Conservation (phyloP, 2,329 filamentous ascomycete species). For the Trichoderma harzianum region DNA sequence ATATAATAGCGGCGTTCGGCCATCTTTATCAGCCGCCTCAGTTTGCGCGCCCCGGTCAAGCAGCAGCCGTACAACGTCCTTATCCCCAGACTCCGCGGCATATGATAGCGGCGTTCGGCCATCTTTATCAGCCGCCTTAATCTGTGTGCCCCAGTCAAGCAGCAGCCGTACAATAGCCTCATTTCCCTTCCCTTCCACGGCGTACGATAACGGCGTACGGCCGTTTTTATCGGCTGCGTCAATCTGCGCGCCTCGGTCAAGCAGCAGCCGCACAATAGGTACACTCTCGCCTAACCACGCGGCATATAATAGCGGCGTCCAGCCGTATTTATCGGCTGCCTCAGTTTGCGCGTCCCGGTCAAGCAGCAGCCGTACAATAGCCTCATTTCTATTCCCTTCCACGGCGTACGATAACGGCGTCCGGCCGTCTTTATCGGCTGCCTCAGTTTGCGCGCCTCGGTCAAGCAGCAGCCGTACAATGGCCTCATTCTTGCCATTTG, state of each 20-base stretch:
- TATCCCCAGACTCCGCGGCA: no score
- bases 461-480: neutral
- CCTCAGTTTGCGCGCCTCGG: neutral
- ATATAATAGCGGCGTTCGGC: neutral
- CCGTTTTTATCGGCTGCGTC: neutral
- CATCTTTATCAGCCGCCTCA: neutral
- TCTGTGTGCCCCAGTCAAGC: neutral
- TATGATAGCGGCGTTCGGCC: neutral
- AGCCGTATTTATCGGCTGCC: neutral
- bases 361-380: neutral
- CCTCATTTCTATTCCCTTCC: fast-evolving
- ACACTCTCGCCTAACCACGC: no score
- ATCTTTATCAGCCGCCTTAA: neutral
- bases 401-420: neutral
- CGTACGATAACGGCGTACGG: neutral
- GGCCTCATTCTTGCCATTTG: neutral
- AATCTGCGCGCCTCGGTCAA: neutral
- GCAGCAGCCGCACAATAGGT: no score
- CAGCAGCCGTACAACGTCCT: neutral
- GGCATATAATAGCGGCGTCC: neutral
- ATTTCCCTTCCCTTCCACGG: fast-evolving
- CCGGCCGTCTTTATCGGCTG: no score
- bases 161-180: neutral
- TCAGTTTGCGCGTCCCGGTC: neutral
- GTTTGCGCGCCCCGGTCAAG: neutral